Base-by-base conservation (phyloP, 768 basidiomycete genomes). In the Fibroporia radiculosa region DNA sequence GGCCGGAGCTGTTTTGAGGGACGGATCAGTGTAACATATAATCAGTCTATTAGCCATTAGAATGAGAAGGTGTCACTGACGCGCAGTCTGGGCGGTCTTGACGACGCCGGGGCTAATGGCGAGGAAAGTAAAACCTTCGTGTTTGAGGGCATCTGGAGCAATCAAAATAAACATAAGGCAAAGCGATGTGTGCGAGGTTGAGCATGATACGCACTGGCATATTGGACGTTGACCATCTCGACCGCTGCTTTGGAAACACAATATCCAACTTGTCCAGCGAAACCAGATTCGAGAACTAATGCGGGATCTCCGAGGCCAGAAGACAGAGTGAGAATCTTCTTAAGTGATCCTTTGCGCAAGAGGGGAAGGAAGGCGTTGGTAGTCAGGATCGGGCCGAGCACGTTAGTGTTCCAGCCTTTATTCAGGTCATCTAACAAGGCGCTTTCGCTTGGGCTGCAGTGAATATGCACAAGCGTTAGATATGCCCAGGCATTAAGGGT, bases 311-410 rank as follows among this genome's bases (percentile, higher is more conserved):
- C 66, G 13, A 63, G 25, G 28, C 61, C 66, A 19, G 52, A 57
- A 45, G 50, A 54, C 45, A 71, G 43, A 1, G 60, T 53, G 49
- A 68, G 50, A 34, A 70, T 63, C 45, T 64, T 67, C 56, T 69
- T 66, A 18, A 45, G 32, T n/a, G 53, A 16, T 8, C 66, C 59
- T 3, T 55, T 51, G 26, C 49, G 51, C 31, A 72, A 54, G 18
- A 71, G 58, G 10, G 70, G 69, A 6, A 72, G 59, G 58, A 71
- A 67, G 3, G 54, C 54, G 52, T 66, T 65, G 47, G 57, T 65
- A 10, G 65, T 61, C 48, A 58, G 56, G 13, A 68, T 55, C 16
- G 60, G 56, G 23, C 66, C 68, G 39, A 65, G 33, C 34, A 65
- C 61, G 54, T 72, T 71, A 24, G 57, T 31, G 29, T 8, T 8